Evolutionary conservation across 345 rosid species (phyloP).

Genomic region (Noccaea caerulescens): DNA sequence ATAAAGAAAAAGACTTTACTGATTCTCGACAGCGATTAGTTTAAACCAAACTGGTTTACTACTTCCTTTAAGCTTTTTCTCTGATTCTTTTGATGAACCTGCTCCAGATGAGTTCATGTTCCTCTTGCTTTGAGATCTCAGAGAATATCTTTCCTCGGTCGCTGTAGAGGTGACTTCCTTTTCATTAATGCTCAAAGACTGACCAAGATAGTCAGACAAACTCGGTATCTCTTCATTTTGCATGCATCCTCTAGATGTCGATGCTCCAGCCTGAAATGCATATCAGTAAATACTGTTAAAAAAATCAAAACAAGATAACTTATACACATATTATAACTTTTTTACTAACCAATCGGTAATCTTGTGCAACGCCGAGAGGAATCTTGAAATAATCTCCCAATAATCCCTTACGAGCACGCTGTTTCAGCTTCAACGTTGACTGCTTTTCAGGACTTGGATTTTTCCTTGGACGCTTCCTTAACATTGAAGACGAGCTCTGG

Average conservation of each 20-base stretch:
- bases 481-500: slow-evolving; percentile 18
- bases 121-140: slow-evolving; percentile 2
- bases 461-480: slow-evolving; percentile 6
- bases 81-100: slow-evolving; percentile 1
- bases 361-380: slow-evolving; percentile 32
- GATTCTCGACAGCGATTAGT: slow-evolving; percentile 9
- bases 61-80: not conserved
- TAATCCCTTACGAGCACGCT: not conserved
- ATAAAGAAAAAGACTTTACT: slow-evolving; percentile 22
- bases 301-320: not conserved
- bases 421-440: not conserved
- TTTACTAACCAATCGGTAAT: slow-evolving; percentile 46
- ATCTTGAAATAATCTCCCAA: not conserved
- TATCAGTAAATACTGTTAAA: not conserved
- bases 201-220: not conserved
- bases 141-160: not conserved
- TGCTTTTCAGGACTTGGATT: not conserved
- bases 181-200: not conserved
- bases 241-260: slow-evolving; percentile 2
- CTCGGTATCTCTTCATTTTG: slow-evolving; percentile 1
- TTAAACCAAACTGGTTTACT: slow-evolving; percentile 20
- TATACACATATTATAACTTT: not conserved
- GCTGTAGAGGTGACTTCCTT: not conserved
- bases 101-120: not conserved
- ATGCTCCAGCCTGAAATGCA: slow-evolving; percentile 28